phyloP scores from a whole-genome alignment of 129 eudicot genomes.

The Heracleum sosnowskyi region DNA sequence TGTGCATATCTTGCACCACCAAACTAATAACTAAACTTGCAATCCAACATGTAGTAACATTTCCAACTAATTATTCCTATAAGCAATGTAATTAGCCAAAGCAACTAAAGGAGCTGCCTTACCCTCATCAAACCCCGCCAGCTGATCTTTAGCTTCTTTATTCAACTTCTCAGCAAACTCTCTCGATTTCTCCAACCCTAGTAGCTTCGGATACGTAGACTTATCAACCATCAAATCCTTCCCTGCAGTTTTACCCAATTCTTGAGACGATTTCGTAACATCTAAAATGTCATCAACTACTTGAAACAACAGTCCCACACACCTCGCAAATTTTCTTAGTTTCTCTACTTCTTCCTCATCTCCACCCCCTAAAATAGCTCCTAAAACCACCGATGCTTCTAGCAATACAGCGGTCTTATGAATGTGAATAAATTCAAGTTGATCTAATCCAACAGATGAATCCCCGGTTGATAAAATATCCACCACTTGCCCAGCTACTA shows the following conservation, averaged over 20 bases:
- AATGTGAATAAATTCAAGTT: not conserved
- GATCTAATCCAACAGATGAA: not conserved
- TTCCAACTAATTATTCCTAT: not conserved
- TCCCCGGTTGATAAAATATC: not conserved
- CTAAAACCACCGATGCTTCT: not conserved
- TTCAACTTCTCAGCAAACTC: slow-evolving; percentile 6
- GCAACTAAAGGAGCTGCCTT: slow-evolving; percentile 10
- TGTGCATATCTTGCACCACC: not conserved
- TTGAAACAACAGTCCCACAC: slow-evolving; percentile 8
- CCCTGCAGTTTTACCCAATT: not conserved
- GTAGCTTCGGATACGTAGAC: not conserved
- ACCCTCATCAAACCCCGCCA: not conserved
- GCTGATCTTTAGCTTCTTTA: not conserved
- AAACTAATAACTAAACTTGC: too few species aligned
- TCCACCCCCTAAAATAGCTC: not conserved
- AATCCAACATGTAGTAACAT: not conserved
- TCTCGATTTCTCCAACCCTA: not conserved
- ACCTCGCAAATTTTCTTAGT: not conserved
- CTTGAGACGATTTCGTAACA: not conserved
- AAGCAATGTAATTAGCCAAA: slow-evolving; percentile 8
- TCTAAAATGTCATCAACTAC: slow-evolving; percentile 4
- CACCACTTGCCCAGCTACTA: slow-evolving; percentile 2
- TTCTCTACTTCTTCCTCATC: not conserved
- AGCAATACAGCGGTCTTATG: slow-evolving; percentile 7
- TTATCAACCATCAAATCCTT: slow-evolving; percentile 7